Evolutionary conservation across 1,139 yeast species (phyloP), one percentile per base, ranked within the genome.

Genomic region (Sugiyamaella castrensis): DNA sequence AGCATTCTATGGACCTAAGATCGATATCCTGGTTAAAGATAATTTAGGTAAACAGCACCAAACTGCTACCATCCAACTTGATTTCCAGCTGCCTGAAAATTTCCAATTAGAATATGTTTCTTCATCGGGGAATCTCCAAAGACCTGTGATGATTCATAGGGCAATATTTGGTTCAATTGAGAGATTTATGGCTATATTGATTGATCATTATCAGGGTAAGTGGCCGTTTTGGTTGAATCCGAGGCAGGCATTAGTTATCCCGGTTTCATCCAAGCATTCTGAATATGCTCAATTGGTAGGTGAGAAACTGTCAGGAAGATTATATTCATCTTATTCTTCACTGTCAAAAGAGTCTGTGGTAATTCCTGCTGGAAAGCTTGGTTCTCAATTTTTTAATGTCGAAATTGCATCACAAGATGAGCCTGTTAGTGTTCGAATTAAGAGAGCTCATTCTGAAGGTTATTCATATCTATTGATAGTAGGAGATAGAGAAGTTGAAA

Each of bases 211-310:
- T 66, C 80, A 80, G 50, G 99, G 98, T 0, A 85, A 85, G 58
- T 92, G 99, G 98, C 99, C 99, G 10, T 92, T 94, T 65, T 92
- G 98, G 98, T 69, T 92, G 52, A 87, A 86, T 54, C 97, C 98
- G n/a, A 77, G 95, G 56, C 99, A 92, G 66, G 95, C 94, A 0
- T 74, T 86, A 38, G 77, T 92, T 2, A 76, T 94, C 5, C 98
- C 98, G 1, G 84, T 92, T 4, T 83, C 84, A 47, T 76, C 73
- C 6, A 62, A 72, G 5, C 88, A 85, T 63, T 61, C 61, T 9
- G 75, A 66, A 15, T 73, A 77, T 51, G 92, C 95, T 1, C 68
- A 74, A 43, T 67, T 72, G 16, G 65, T 82, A 3, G 79, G 76
- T 31, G 59, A 64, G 9, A 52, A 63, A 46, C 68, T 84, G 35